These are phyloP conservation scores for Groenewaldozyma sp. DNA, from an alignment of 1,139 yeast genomes.

Conservation along the genomic window DNA sequence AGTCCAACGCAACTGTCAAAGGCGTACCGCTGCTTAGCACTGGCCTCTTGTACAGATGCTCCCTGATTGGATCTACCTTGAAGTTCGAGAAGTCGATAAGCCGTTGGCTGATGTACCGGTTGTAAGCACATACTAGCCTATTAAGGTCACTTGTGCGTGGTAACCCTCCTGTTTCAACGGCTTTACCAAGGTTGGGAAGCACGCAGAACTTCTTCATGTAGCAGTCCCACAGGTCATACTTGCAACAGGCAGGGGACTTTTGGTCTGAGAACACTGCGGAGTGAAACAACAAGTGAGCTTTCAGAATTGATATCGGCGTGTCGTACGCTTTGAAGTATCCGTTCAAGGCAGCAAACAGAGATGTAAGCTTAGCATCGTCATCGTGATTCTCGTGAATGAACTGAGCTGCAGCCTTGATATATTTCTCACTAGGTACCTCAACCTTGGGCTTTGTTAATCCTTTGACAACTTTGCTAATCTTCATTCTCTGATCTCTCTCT, in stretches of 20 bases:
- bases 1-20: conserved; percentile 13
- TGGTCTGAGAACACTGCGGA: conserved; percentile 17
- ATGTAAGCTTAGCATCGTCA: conserved; percentile 8
- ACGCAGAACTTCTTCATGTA: conserved; percentile 5
- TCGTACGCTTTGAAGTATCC: conserved; percentile 9
- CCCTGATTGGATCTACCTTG: conserved; percentile 18
- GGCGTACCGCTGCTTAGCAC: not conserved
- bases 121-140: conserved; percentile 17
- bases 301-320: conserved; percentile 10
- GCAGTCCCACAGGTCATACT: conserved; percentile 8
- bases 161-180: conserved; percentile 2
- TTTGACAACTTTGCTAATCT: conserved; percentile 11
- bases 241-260: conserved; percentile 6
- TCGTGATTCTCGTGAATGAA: conserved; percentile 11
- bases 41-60: conserved; percentile 11
- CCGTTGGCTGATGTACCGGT: conserved; percentile 19
- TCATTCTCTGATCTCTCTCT: too few relatives aligned
- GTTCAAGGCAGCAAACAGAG: conserved; percentile 12
- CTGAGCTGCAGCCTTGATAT: conserved; percentile 12
- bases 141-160: conserved; percentile 9
- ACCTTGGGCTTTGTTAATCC: conserved; percentile 19
- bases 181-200: conserved; percentile 6
- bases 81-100: conserved; percentile 15
- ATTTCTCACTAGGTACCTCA: conserved; percentile 16
- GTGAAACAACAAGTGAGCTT: conserved; percentile 21